Conservation (phyloP, 257 asterid genomes). For the Apocynum venetum region DNA sequence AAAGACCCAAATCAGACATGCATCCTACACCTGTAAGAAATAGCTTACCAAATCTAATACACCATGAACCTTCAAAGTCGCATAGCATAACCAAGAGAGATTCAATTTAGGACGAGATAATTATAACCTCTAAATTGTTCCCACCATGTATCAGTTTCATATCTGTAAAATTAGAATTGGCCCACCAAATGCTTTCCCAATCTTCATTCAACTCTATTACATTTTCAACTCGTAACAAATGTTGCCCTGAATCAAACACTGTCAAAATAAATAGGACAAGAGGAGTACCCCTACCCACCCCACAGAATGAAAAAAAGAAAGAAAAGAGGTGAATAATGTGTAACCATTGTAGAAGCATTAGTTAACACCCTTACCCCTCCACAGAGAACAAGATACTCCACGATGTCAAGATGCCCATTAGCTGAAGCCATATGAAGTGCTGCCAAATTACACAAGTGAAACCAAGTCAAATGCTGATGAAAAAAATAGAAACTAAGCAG, state of each 20-base stretch:
- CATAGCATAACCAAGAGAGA: background rate
- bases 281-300: background rate
- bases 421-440: conserved; percentile 99
- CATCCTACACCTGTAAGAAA: background rate
- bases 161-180: background rate
- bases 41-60: background rate
- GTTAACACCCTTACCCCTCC: conserved; percentile 58
- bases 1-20: background rate
- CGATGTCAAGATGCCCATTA: conserved; percentile 69
- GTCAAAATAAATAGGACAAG: background rate
- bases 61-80: background rate
- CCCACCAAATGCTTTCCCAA: background rate
- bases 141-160: background rate
- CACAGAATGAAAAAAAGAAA: background rate
- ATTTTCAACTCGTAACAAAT: background rate
- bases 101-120: background rate
- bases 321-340: background rate
- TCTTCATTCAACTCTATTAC: background rate
- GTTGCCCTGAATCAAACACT: background rate
- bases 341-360: background rate
- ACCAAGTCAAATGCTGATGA: conserved; percentile 12
- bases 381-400: conserved; percentile 61
- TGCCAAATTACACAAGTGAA: conserved; percentile 33
- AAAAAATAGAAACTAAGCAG: background rate
- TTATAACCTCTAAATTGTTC: background rate